Evolutionary conservation across 2,329 filamentous ascomycete species (phyloP).

Genomic region (Pseudovirgaria hyperparasitica): DNA sequence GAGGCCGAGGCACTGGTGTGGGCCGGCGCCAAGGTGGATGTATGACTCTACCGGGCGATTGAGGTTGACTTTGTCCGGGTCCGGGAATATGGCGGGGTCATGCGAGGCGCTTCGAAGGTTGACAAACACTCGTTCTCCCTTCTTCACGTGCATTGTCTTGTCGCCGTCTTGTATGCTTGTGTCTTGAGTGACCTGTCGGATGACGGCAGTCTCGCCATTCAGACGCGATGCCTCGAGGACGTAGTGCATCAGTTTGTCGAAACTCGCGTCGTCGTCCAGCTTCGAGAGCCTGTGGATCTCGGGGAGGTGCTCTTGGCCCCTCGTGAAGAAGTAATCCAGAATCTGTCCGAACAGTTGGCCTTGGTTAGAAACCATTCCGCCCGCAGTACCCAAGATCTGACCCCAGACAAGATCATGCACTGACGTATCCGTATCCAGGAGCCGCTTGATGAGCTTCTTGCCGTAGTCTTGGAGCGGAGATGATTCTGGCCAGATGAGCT

Average conservation of each 20-base stretch:
- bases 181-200: slow-evolving; percentile 22
- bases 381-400: slow-evolving; percentile 45
- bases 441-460: slow-evolving; percentile 40
- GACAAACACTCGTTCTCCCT: slow-evolving; percentile 28
- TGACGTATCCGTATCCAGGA: slow-evolving; percentile 34
- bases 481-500: slow-evolving; percentile 23
- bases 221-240: slow-evolving; percentile 32
- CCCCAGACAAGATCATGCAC: slow-evolving; percentile 41
- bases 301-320: slow-evolving; percentile 31
- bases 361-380: slow-evolving; percentile 41
- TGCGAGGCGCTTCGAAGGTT: slow-evolving; percentile 30
- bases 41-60: slow-evolving; percentile 28
- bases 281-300: slow-evolving; percentile 36
- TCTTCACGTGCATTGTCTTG: slow-evolving; percentile 17
- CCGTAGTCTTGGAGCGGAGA: slow-evolving; percentile 40
- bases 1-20: slow-evolving; percentile 30
- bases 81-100: slow-evolving; percentile 27
- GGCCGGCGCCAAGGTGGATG: slow-evolving; percentile 30
- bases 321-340: slow-evolving; percentile 43
- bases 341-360: slow-evolving; percentile 45
- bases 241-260: slow-evolving; percentile 39
- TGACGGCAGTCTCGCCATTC: slow-evolving; percentile 29
- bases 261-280: slow-evolving; percentile 26
- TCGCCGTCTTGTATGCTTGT: slow-evolving; percentile 21
- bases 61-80: slow-evolving; percentile 27